Evolutionary conservation across 106 monocot genomes (phyloP).

Genomic region (Dioscorea alata): DNA sequence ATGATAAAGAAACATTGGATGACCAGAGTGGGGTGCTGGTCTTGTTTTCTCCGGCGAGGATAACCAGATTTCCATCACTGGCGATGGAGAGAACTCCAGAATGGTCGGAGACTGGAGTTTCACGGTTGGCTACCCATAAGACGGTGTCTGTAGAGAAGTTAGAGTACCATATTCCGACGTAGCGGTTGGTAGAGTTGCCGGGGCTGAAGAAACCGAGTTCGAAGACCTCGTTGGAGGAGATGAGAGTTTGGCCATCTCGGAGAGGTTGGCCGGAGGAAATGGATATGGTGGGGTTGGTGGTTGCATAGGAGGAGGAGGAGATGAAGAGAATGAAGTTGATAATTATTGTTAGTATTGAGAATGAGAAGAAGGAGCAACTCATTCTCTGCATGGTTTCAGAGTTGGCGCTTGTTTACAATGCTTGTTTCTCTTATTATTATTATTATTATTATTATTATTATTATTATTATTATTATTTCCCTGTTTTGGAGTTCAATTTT

Average conservation of each 20-base stretch:
- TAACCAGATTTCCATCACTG: constrained; percentile 25
- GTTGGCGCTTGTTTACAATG: too few species aligned
- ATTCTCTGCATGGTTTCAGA: too few species aligned
- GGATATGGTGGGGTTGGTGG: constrained; percentile 8
- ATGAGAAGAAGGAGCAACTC: too few species aligned
- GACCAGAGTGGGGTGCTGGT: constrained; percentile 25
- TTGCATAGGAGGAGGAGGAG: not conserved
- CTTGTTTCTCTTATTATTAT: too few species aligned
- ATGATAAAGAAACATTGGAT: not conserved
- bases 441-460: too few species aligned
- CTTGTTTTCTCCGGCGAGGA: constrained; percentile 3
- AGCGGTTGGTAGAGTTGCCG: constrained; percentile 16
- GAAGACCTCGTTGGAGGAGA: constrained; percentile 31
- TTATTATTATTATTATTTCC: too few species aligned
- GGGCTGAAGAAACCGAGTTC: constrained; percentile 58
- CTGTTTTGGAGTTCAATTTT: too few species aligned
- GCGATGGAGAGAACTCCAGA: constrained; percentile 14
- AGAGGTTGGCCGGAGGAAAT: constrained; percentile 14
- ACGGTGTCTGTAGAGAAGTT: constrained; percentile 19
- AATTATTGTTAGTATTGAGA: too few species aligned
- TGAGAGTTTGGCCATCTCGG: constrained; percentile 22
- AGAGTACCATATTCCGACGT: constrained; percentile 53
- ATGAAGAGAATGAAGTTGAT: not conserved
- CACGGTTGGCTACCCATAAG: constrained; percentile 63
- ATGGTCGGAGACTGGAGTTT: constrained; percentile 20